These are phyloP conservation scores for Schizosaccharomyces cryophilus DNA, from an alignment of 805 yeast genomes.

Conservation along the genomic window DNA sequence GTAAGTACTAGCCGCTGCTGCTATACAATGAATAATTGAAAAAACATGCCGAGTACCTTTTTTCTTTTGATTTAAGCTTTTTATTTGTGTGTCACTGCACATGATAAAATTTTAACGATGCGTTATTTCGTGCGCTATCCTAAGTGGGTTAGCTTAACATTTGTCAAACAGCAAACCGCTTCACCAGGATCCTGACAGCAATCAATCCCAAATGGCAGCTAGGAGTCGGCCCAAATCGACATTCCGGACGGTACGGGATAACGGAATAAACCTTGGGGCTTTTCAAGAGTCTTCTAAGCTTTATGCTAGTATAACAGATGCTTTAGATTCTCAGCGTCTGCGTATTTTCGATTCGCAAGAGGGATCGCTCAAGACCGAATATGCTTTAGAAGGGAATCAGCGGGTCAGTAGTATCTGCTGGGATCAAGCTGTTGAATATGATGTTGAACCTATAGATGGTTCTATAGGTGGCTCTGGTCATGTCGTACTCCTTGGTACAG, in stretches of 20 bases:
- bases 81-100: too few species aligned
- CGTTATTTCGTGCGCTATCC: background rate
- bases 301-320: background rate
- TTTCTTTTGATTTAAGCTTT: too few species aligned
- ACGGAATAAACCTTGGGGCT: background rate
- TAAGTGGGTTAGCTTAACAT: background rate
- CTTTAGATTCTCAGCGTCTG: background rate
- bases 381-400: background rate
- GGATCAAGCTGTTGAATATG: background rate
- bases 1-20: too few species aligned
- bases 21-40: too few species aligned
- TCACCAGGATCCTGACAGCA: background rate
- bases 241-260: background rate
- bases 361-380: background rate
- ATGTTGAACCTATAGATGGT: background rate
- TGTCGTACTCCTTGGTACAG: background rate
- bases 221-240: background rate
- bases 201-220: background rate
- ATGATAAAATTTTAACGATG: too few species aligned
- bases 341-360: background rate
- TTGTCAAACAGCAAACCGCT: background rate
- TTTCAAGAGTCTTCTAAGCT: background rate
- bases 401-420: background rate
- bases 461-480: background rate
- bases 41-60: too few species aligned